phyloP scores from a whole-genome alignment of 345 rosid genomes.

The Ailanthus altissimus region DNA sequence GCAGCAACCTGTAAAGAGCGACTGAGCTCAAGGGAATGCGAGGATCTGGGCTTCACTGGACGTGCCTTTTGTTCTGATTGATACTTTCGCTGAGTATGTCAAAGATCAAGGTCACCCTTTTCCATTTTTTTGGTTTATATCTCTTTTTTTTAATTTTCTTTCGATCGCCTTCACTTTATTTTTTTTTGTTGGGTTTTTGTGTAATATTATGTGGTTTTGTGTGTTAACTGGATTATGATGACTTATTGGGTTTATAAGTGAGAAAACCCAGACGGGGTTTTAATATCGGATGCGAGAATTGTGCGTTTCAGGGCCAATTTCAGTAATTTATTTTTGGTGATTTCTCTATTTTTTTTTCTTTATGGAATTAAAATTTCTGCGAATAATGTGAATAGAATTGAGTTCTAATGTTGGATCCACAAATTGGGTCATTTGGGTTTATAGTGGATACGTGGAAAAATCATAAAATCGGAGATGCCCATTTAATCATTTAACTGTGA shows the following conservation, averaged over 20 bases:
- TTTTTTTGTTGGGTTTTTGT: neutral
- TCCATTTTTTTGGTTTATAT: neutral
- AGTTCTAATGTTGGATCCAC: neutral
- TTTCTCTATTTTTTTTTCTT: neutral
- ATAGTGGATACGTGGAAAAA: neutral
- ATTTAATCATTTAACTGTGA: neutral
- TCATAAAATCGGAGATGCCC: neutral
- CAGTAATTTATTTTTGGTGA: neutral
- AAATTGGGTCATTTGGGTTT: neutral
- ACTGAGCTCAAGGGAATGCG: constrained; percentile 71
- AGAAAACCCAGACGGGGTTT: neutral
- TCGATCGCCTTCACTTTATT: neutral
- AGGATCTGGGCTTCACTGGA: constrained; percentile 90
- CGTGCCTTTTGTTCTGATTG: constrained; percentile 98
- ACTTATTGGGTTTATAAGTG: neutral
- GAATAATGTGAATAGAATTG: neutral
- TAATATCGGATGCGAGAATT: neutral
- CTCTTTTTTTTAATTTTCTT: neutral
- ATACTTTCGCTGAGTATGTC: constrained; percentile 79
- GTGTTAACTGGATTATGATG: neutral
- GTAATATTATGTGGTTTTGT: constrained; percentile 11
- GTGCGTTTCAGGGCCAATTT: neutral
- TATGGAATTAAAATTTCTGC: neutral
- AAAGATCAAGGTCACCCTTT: constrained; percentile 68
- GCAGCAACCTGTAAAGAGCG: constrained; percentile 51